Evolutionary conservation across 768 basidiomycete genomes (phyloP).

Genomic region (Hemileccinum rubropunctum): DNA sequence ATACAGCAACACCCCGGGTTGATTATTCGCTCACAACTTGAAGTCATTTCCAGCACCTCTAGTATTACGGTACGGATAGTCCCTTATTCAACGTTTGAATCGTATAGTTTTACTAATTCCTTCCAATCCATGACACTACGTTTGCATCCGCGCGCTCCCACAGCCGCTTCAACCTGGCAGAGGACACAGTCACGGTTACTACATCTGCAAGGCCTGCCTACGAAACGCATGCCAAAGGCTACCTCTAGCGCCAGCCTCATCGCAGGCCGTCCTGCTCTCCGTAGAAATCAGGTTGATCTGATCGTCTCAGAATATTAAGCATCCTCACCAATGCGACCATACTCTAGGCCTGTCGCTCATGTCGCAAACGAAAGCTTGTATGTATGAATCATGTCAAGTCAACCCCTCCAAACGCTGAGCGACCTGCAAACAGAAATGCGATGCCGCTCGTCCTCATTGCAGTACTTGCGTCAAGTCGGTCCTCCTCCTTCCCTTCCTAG

Average conservation of each 20-base stretch:
- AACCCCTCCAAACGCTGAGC: conserved; percentile 3
- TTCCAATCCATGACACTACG: conserved; percentile 2
- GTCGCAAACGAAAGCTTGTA: conserved; percentile 83
- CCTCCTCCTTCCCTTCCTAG: conserved; percentile 2
- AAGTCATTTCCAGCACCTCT: background rate
- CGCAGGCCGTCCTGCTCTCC: conserved; percentile 59
- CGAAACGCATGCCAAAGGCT: conserved; percentile 63
- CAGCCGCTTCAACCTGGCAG: background rate
- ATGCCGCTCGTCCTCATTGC: conserved; percentile 83
- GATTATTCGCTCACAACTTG: background rate
- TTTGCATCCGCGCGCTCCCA: background rate
- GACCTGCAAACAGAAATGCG: conserved; percentile 65
- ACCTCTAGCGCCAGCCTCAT: conserved; percentile 32
- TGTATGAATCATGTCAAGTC: conserved; percentile 23
- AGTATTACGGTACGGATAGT: background rate
- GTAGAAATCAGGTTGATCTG: conserved; percentile 67
- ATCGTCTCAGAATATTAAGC: background rate
- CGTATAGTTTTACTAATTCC: background rate
- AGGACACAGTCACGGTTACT: background rate
- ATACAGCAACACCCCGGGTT: background rate
- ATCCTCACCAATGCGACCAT: conserved; percentile 8
- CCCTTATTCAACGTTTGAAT: background rate
- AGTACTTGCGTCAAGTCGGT: conserved; percentile 80
- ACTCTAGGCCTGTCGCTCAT: conserved; percentile 70
- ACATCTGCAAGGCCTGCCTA: background rate